Evolutionary conservation across 305 asterid species (phyloP).

Genomic region (Fraxinus dipetala): DNA sequence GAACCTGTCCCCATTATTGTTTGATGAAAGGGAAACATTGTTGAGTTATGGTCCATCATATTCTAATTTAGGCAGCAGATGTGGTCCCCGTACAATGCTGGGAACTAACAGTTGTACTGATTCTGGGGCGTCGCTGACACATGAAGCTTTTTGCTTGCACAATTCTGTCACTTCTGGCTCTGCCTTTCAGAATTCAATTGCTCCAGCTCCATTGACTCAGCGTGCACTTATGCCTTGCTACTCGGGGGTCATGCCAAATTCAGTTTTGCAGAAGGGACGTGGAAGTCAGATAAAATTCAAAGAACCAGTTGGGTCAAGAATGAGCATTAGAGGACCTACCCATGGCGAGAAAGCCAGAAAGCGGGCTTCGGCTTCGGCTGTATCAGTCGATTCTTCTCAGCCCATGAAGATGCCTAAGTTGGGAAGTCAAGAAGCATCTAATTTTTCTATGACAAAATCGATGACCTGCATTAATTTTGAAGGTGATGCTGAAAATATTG

Average conservation of each 20-base stretch:
- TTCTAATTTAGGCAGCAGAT: constrained; percentile 22
- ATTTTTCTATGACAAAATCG: constrained; percentile 17
- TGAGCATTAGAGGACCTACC: constrained; percentile 30
- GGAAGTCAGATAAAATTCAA: constrained; percentile 25
- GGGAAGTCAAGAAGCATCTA: constrained; percentile 36
- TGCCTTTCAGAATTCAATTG: constrained; percentile 25
- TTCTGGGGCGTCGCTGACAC: constrained; percentile 26
- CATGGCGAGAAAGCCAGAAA: constrained; percentile 34
- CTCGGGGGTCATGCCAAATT: constrained; percentile 27
- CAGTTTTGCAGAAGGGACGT: constrained; percentile 26
- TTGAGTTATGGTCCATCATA: constrained; percentile 23
- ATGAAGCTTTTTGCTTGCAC: constrained; percentile 28
- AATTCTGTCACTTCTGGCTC: constrained; percentile 26
- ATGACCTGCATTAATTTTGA: constrained; percentile 20
- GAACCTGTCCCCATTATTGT: constrained; percentile 28
- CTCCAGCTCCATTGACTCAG: constrained; percentile 25
- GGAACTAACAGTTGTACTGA: constrained; percentile 27
- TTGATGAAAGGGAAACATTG: constrained; percentile 31
- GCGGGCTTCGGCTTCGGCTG: constrained; percentile 31
- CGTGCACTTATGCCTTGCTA: constrained; percentile 30
- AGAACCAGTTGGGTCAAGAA: constrained; percentile 31
- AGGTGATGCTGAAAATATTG: constrained; percentile 18
- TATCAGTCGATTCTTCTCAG: constrained; percentile 27
- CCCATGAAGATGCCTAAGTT: constrained; percentile 34
- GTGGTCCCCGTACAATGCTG: constrained; percentile 30